These are phyloP conservation scores for Lumnitzera racemosa DNA, from an alignment of 345 rosid species.

Conservation along the genomic window DNA sequence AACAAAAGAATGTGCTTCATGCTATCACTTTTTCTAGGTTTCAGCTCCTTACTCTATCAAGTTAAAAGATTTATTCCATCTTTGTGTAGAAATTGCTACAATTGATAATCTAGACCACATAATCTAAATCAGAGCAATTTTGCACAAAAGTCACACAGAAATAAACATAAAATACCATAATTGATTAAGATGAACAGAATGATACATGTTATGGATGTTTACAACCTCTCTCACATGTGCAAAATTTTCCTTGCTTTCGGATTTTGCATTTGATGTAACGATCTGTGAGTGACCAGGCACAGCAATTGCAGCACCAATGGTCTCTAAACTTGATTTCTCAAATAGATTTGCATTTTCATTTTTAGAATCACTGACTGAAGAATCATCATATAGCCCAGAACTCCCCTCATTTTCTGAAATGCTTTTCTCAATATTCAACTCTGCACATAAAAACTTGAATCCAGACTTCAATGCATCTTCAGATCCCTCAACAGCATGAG, in stretches of 20 bases:
- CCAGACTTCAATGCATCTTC: slow-evolving; percentile 37
- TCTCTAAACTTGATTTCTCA: slow-evolving; percentile 28
- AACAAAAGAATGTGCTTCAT: too few species aligned
- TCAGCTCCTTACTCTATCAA: too few species aligned
- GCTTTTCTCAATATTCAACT: slow-evolving; percentile 21
- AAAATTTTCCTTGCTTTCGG: slow-evolving; percentile 30
- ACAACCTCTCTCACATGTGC: slow-evolving; percentile 43
- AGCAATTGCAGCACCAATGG: slow-evolving; percentile 14
- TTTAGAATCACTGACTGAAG: slow-evolving; percentile 27
- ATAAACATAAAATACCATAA: neutral
- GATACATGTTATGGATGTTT: slow-evolving; percentile 6
- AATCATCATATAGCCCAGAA: slow-evolving; percentile 24
- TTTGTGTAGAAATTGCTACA: too few species aligned
- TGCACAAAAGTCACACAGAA: too few species aligned
- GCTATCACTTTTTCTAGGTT: too few species aligned
- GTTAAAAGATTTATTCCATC: too few species aligned
- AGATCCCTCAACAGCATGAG: slow-evolving; percentile 43
- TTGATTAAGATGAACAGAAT: neutral
- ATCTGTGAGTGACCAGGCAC: slow-evolving; percentile 18
- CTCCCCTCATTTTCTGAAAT: slow-evolving; percentile 28
- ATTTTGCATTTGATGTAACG: slow-evolving; percentile 24
- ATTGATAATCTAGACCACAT: too few species aligned
- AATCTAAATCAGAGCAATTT: too few species aligned
- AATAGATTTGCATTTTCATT: slow-evolving; percentile 20
- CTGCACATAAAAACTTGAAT: slow-evolving; percentile 28